These are phyloP conservation scores for Pythium sp. DNA, from an alignment of 352 stramenopile genomes.

Conservation along the genomic window DNA sequence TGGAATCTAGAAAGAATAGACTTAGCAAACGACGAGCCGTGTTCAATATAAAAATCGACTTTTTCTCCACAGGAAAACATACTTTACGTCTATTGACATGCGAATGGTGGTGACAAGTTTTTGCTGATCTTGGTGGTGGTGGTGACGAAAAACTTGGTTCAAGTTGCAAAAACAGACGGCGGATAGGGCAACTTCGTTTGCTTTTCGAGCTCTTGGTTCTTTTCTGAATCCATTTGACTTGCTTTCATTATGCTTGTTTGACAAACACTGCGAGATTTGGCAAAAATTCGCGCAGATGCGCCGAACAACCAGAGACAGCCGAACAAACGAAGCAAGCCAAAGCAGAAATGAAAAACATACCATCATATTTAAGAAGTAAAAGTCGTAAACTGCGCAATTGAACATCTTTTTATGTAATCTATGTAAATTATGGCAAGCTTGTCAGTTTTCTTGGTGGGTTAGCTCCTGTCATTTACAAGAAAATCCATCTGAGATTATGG, in stretches of 20 bases:
- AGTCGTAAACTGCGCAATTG: not conserved
- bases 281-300: not conserved
- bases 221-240: not conserved
- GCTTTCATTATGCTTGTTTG: not conserved
- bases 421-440: too few relatives aligned
- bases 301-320: not conserved
- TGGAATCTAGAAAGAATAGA: too few relatives aligned
- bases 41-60: too few relatives aligned
- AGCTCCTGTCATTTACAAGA: not conserved
- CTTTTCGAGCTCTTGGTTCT: not conserved
- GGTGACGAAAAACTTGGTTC: not conserved
- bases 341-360: not conserved
- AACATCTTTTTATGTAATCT: not conserved
- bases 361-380: not conserved
- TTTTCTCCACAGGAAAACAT: too few relatives aligned
- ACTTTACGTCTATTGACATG: not conserved
- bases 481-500: not conserved
- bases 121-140: not conserved
- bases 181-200: not conserved
- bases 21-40: too few relatives aligned
- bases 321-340: not conserved
- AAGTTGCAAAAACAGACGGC: not conserved
- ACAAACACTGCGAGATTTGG: not conserved
- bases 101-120: not conserved
- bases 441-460: too few relatives aligned